A percentile compares a stretch with the other conserved stretches of the same genome.
These are phyloP conservation scores for Cardamine occulta DNA, from an alignment of 345 rosid species.

Conservation along the genomic window DNA sequence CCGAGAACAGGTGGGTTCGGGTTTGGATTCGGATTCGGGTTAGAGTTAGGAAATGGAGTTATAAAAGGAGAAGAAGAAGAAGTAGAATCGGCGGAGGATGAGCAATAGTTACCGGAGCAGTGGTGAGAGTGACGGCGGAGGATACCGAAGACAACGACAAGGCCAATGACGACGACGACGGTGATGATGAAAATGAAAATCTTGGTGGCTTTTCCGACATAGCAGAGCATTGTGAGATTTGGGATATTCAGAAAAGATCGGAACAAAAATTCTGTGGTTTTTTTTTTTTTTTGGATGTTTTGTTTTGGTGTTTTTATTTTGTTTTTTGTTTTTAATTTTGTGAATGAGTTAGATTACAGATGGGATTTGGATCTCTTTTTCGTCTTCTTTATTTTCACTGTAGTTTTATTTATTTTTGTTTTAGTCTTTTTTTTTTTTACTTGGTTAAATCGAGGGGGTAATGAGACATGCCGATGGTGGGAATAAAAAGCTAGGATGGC, in stretches of 20 bases:
- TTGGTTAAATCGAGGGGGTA: conserved; percentile 8
- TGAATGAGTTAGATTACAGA: conserved; percentile 4
- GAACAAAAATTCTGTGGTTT: background rate
- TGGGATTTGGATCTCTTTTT: conserved; percentile 36
- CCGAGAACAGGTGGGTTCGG: conserved; percentile 48
- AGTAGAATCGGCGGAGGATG: conserved; percentile 40
- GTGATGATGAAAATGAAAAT: conserved; percentile 94
- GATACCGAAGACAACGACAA: conserved; percentile 69
- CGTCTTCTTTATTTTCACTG: conserved; percentile 27
- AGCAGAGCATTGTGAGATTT: conserved; percentile 59
- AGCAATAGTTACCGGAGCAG: conserved; percentile 66
- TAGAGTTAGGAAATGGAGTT: conserved; percentile 47
- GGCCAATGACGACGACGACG: conserved; percentile 65
- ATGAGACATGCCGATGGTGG: conserved; percentile 33
- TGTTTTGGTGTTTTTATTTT: background rate
- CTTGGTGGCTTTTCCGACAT: conserved; percentile 98
- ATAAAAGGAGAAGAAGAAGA: conserved; percentile 49
- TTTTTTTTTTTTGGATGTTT: conserved; percentile 10
- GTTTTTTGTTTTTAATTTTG: background rate
- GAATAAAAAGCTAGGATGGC: conserved; percentile 27
- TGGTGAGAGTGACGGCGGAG: conserved; percentile 61
- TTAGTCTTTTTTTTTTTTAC: background rate
- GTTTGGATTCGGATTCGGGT: conserved; percentile 31
- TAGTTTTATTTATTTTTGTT: background rate
- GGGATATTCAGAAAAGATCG: conserved; percentile 22